phyloP scores from a whole-genome alignment of 2,329 filamentous ascomycete species.

The Boeremia lycopersici region DNA sequence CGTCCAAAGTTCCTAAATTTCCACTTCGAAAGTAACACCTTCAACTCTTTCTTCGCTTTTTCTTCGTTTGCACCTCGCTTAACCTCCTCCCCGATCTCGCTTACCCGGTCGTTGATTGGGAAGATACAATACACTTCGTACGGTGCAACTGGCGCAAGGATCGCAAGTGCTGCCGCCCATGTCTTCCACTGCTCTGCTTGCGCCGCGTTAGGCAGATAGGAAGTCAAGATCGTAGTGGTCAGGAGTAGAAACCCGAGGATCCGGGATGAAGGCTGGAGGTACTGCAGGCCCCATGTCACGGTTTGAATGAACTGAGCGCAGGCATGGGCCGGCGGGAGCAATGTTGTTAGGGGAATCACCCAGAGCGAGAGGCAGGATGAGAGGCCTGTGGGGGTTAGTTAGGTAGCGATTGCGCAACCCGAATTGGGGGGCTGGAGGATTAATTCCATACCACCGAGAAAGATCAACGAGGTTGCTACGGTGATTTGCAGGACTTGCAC shows the following conservation, averaged over 20 bases:
- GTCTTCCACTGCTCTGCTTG: background rate
- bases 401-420: background rate
- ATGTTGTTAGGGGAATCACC: conserved; percentile 4
- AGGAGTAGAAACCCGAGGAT: background rate
- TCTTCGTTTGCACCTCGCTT: background rate
- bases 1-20: conserved; percentile 8
- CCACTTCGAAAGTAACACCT: conserved; percentile 6
- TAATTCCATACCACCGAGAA: conserved; percentile 3
- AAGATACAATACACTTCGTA: conserved; percentile 15
- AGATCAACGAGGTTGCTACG: conserved; percentile 5
- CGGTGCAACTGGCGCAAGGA: conserved; percentile 1
- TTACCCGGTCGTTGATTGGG: conserved; percentile 12
- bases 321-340: background rate
- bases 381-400: conserved; percentile 1
- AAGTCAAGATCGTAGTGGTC: background rate
- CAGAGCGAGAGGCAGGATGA: conserved; percentile 18
- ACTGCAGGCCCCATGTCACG: conserved; percentile 9
- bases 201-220: background rate
- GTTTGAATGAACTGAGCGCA: conserved; percentile 10
- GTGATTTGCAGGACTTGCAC: conserved; percentile 11
- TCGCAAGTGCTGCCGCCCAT: conserved; percentile 3
- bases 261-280: conserved; percentile 11
- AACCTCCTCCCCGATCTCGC: conserved; percentile 1
- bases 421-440: background rate
- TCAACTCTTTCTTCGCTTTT: background rate